phyloP scores from a whole-genome alignment of 1,284 basidiomycete species.

The Leccinum pachyderme region DNA sequence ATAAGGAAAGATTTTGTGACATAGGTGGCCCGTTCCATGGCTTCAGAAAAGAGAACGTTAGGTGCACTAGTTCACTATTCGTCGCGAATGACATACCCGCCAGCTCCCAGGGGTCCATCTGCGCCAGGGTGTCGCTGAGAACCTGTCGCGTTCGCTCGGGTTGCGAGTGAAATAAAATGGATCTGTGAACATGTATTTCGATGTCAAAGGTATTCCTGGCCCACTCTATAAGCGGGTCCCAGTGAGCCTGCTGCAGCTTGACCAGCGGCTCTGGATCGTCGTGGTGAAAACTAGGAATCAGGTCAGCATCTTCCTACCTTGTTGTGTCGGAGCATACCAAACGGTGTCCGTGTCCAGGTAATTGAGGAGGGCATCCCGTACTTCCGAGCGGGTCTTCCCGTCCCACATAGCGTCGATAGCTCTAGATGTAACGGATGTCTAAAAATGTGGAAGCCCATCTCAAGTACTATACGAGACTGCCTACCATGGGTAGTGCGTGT shows the following conservation, averaged over 20 bases:
- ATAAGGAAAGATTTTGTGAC: slow-evolving; percentile 92
- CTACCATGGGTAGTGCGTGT: slow-evolving; percentile 88
- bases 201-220: slow-evolving; percentile 63
- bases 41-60: slow-evolving; percentile 40
- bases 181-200: slow-evolving; percentile 66
- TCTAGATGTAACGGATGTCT: slow-evolving; percentile 86
- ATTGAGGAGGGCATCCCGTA: slow-evolving; percentile 72
- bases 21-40: slow-evolving; percentile 90
- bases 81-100: slow-evolving; percentile 61
- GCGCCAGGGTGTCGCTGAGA: slow-evolving; percentile 55
- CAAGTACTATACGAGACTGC: slow-evolving; percentile 24
- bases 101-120: slow-evolving; percentile 81
- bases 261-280: slow-evolving; percentile 76
- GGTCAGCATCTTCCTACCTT: slow-evolving; percentile 6
- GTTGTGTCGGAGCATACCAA: slow-evolving; percentile 53
- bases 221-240: slow-evolving; percentile 90
- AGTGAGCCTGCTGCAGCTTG: slow-evolving; percentile 80
- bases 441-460: slow-evolving; percentile 3
- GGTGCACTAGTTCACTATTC: background rate
- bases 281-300: slow-evolving; percentile 71
- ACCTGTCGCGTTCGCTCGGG: slow-evolving; percentile 63
- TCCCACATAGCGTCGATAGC: slow-evolving; percentile 83
- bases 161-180: slow-evolving; percentile 69
- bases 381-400: slow-evolving; percentile 55
- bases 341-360: slow-evolving; percentile 97